phyloP scores from a whole-genome alignment of 106 monocot genomes.

The Dioscorea dumetorum region DNA sequence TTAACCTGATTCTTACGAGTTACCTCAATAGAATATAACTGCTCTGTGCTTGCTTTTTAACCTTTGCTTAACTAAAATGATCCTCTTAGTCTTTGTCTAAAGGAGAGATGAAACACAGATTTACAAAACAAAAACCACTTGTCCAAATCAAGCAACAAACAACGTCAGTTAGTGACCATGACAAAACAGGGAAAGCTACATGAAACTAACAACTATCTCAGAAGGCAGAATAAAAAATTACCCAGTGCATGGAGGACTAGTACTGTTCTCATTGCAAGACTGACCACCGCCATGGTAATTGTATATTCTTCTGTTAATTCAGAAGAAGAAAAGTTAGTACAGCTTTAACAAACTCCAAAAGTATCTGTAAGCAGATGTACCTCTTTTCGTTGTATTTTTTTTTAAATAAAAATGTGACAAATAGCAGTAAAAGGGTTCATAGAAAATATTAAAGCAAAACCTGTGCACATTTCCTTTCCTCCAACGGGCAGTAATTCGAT shows the following conservation, averaged over 20 bases:
- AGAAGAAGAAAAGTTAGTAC: neutral
- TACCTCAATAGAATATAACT: too few relatives aligned
- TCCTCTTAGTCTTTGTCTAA: too few relatives aligned
- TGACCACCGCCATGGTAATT: slow-evolving; percentile 34
- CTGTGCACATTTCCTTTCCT: slow-evolving; percentile 53
- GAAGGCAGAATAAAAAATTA: slow-evolving; percentile 11
- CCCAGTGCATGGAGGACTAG: slow-evolving; percentile 76
- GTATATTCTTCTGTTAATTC: slow-evolving; percentile 55
- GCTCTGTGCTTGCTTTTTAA: too few relatives aligned
- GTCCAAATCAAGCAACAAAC: too few relatives aligned
- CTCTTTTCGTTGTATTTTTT: too few relatives aligned
- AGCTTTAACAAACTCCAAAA: neutral
- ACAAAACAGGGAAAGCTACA: too few relatives aligned
- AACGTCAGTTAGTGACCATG: too few relatives aligned
- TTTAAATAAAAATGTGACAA: neutral
- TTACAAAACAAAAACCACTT: too few relatives aligned
- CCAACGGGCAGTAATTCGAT: slow-evolving; percentile 50
- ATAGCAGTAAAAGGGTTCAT: neutral
- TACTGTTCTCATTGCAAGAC: slow-evolving; percentile 53
- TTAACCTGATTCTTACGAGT: too few relatives aligned
- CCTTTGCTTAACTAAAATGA: too few relatives aligned
- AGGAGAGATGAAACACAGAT: too few relatives aligned
- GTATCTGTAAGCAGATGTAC: neutral
- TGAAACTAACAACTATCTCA: neutral
- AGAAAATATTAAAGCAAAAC: slow-evolving; percentile 11